Conservation (phyloP, 2,329 filamentous ascomycete genomes). For the Coniochaeta sp. region DNA sequence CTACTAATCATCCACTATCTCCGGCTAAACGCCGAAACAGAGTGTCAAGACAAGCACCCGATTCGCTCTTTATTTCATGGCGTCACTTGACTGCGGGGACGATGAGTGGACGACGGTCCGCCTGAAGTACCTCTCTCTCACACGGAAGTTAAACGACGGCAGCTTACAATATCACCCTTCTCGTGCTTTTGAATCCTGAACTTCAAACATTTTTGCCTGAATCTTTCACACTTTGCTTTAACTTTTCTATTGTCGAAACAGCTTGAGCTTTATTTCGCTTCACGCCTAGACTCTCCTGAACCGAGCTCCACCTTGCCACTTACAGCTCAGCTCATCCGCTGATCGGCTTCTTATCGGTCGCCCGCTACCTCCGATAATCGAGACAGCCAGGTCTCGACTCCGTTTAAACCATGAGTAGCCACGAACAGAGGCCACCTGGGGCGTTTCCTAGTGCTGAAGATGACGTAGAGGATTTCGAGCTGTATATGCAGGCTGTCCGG, state of each 20-base stretch:
- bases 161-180: neutral
- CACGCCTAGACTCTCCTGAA: neutral
- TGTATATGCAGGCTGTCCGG: neutral
- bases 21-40: neutral
- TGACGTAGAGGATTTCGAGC: neutral
- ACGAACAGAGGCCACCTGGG: neutral
- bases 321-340: neutral
- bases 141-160: neutral
- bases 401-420: neutral
- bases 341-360: neutral
- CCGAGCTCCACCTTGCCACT: neutral
- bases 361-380: neutral
- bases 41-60: neutral
- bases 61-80: neutral
- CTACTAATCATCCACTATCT: neutral
- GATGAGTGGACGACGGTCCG: no score
- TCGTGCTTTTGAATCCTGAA: neutral
- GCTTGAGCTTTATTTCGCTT: neutral
- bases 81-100: slow-evolving; percentile 1
- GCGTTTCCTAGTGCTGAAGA: neutral
- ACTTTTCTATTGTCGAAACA: neutral
- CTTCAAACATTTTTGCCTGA: neutral
- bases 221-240: neutral
- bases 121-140: neutral
- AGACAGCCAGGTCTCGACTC: neutral